A percentile compares a stretch with the other conserved stretches of the same genome.
These are phyloP conservation scores for Ophiobolus disseminans DNA, from an alignment of 2,329 filamentous ascomycete genomes.

Conservation along the genomic window DNA sequence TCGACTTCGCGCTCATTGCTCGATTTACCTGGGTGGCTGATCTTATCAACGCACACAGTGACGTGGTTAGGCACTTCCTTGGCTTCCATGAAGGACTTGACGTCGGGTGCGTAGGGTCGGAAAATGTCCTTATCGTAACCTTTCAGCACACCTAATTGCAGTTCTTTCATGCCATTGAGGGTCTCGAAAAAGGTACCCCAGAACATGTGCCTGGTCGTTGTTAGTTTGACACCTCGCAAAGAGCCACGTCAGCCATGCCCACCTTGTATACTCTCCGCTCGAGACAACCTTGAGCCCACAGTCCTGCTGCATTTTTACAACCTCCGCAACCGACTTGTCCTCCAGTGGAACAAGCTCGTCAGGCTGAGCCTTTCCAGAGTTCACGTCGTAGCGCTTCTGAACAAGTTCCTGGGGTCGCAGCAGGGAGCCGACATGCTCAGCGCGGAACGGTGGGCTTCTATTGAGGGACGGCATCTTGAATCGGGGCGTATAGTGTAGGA, in stretches of 20 bases:
- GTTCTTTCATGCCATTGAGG: conserved; percentile 62
- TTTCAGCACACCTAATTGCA: conserved; percentile 50
- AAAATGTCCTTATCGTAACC: conserved; percentile 62
- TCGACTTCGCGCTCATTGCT: conserved; percentile 66
- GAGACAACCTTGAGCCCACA: conserved; percentile 69
- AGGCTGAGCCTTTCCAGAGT: conserved; percentile 57
- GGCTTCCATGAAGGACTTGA: conserved; percentile 67
- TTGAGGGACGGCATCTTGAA: conserved; percentile 45
- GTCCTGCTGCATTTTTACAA: conserved; percentile 69
- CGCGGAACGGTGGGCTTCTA: conserved; percentile 67
- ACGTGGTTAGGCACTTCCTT: conserved; percentile 61
- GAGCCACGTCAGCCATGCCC: neutral
- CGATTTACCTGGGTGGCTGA: conserved; percentile 62
- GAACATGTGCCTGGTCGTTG: conserved; percentile 55
- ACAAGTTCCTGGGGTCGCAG: conserved; percentile 70
- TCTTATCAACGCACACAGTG: conserved; percentile 65
- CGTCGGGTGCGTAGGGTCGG: conserved; percentile 66
- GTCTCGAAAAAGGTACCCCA: conserved; percentile 65
- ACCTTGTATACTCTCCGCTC: conserved; percentile 69
- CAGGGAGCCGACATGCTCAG: conserved; percentile 75
- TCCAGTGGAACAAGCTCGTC: conserved; percentile 64
- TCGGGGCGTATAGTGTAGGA: conserved; percentile 18
- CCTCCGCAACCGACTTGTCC: conserved; percentile 68
- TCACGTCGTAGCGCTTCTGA: conserved; percentile 62
- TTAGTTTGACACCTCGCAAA: conserved; percentile 15